Evolutionary conservation across 2,329 filamentous ascomycete genomes (phyloP).

Genomic region (Venturia asperata): DNA sequence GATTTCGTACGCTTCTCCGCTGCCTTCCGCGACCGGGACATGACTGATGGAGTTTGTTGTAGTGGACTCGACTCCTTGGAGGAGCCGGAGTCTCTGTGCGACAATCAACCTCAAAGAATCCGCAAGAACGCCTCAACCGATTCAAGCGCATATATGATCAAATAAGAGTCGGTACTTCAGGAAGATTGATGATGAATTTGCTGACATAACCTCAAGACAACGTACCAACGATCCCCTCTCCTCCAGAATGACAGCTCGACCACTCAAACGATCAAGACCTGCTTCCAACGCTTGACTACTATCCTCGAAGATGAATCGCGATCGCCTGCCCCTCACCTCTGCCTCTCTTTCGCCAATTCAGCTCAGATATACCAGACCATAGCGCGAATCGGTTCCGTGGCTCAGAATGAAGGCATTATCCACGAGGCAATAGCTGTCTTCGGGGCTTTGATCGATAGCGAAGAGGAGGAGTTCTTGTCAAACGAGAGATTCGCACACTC

Average conservation of each 20-base stretch:
- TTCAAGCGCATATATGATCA: constrained; percentile 57
- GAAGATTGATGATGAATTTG: not conserved
- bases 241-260: constrained; percentile 46
- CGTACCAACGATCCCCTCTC: constrained; percentile 52
- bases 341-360: constrained; percentile 76
- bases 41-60: constrained; percentile 13
- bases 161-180: constrained; percentile 40
- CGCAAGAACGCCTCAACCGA: constrained; percentile 53
- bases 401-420: constrained; percentile 78
- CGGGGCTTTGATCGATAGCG: constrained; percentile 77
- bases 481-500: constrained; percentile 78
- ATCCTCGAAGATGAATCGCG: constrained; percentile 86
- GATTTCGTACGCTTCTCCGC: constrained; percentile 19
- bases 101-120: constrained; percentile 38
- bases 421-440: constrained; percentile 80
- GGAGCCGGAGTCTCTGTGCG: constrained; percentile 11
- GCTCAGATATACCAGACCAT: constrained; percentile 87
- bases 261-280: constrained; percentile 43
- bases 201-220: constrained; percentile 39
- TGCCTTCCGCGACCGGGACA: not conserved
- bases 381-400: constrained; percentile 78
- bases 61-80: constrained; percentile 45
- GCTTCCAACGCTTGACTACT: constrained; percentile 50
- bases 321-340: constrained; percentile 81
- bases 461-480: constrained; percentile 90